phyloP scores from a whole-genome alignment of 805 yeast genomes.

The Diddensiella caesifluorescens region DNA sequence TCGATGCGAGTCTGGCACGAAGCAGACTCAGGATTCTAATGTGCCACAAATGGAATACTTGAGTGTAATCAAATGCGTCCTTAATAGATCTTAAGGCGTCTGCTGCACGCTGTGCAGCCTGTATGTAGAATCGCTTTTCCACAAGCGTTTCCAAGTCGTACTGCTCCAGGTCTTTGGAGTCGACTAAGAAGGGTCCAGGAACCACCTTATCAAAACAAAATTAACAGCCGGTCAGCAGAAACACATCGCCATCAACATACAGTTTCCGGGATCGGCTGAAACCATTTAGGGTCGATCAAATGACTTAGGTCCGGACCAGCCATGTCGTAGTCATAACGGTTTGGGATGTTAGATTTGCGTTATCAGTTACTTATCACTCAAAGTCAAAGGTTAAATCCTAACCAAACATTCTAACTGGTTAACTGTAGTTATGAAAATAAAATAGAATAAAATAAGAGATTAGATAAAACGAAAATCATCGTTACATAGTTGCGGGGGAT shows the following conservation, averaged over 20 bases:
- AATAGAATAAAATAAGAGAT: neutral
- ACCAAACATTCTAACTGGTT: neutral
- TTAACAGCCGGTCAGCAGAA: neutral
- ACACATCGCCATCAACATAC: constrained; percentile 4
- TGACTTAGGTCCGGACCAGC: neutral
- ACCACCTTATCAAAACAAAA: neutral
- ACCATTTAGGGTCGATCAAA: constrained; percentile 10
- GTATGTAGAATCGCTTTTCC: constrained; percentile 21
- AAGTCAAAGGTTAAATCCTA: neutral
- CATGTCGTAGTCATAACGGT: too few species aligned
- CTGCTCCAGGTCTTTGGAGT: constrained; percentile 22
- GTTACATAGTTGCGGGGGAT: neutral
- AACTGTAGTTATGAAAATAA: neutral
- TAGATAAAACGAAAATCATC: neutral
- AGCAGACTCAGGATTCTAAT: constrained; percentile 27
- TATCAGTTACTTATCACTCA: neutral
- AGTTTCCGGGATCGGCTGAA: constrained; percentile 11
- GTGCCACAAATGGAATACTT: constrained; percentile 29
- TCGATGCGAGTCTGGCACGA: constrained; percentile 24
- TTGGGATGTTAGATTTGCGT: too few species aligned
- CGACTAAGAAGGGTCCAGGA: constrained; percentile 7
- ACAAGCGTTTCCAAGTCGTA: constrained; percentile 18
- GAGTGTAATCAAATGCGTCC: constrained; percentile 13
- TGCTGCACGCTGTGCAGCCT: constrained; percentile 26
- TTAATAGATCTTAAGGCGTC: constrained; percentile 14